Base-by-base conservation (phyloP, 495 filamentous ascomycete genomes). In the Niebla homalea region DNA sequence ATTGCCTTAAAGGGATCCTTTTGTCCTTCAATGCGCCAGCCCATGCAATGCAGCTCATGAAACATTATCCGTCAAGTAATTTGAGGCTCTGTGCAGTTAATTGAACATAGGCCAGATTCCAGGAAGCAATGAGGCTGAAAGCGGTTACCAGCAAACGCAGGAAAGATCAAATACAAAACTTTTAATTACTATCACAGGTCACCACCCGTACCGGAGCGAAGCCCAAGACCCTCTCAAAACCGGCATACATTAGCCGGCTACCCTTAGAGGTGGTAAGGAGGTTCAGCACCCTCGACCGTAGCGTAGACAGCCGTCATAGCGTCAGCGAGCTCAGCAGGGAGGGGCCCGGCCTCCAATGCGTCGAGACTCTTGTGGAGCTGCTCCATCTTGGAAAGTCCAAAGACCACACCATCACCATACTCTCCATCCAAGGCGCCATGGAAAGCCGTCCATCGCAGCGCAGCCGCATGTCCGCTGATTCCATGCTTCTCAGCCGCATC, bases 361-460 rank as follows among this genome's bases (percentile, higher is more conserved):
- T 48, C 45, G 15, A 48, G 45, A 35, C n/a, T 48, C 26, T 48
- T 50, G 44, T 66, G 55, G 11, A 69, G 22, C 22, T 70, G 66
- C 22, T 58, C 58, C 23, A 58, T 43, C 16, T 54, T 67, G 32
- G 64, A 67, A 14, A 64, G 67, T 0, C 71, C 70, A 38, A 74
- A 58, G 48, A 73, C 64, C 14, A 72, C 59, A 22, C 57, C 66
- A 63, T 75, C 64, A 3, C 62, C 50, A 5, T 48, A 49, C 19
- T 59, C 51, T 35, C 8, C 45, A 48, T 48, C 45, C 23, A 72
- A 45, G 7, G 50, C 46, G 16, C 59, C 63, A 46, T 71, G 65
- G 37, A 59, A 61, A 14, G 53, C 60, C 22, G 62, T 60, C 70
- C 68, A 71, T 35, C 70, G 56, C 43, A 69, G 51, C 5, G 67